Conservation (phyloP, 2,329 filamentous ascomycete genomes). For the Fusarium sp. region DNA sequence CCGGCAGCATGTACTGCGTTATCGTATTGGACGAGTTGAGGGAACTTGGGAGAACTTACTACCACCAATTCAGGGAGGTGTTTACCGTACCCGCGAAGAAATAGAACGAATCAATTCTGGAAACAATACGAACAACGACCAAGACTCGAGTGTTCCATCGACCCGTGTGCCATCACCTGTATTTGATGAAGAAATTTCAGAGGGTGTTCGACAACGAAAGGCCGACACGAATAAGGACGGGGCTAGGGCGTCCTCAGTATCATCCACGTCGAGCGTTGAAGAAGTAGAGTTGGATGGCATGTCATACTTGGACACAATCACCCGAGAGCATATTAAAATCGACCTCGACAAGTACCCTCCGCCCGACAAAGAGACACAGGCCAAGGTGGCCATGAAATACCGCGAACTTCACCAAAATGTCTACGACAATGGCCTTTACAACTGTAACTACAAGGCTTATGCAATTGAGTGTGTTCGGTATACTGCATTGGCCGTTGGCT, state of each 20-base stretch:
- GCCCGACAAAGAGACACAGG: constrained; percentile 79
- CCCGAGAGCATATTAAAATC: constrained; percentile 78
- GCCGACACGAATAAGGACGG: constrained; percentile 24
- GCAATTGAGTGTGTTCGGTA: constrained; percentile 81
- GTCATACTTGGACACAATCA: constrained; percentile 79
- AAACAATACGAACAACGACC: constrained; percentile 35
- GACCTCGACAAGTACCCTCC: constrained; percentile 86
- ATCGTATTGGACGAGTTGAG: constrained; percentile 85
- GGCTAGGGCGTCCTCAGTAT: constrained; percentile 64
- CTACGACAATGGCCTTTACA: constrained; percentile 79
- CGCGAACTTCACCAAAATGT: constrained; percentile 81
- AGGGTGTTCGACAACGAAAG: constrained; percentile 51
- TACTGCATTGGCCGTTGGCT: constrained; percentile 68
- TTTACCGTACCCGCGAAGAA: constrained; percentile 68
- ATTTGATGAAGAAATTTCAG: constrained; percentile 60
- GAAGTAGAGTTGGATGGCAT: constrained; percentile 63
- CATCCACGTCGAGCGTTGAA: constrained; percentile 69
- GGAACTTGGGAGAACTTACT: constrained; percentile 88
- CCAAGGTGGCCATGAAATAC: constrained; percentile 83
- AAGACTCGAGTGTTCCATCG: constrained; percentile 61
- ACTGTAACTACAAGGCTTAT: constrained; percentile 88
- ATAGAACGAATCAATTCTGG: constrained; percentile 49
- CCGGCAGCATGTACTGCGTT: constrained; percentile 80
- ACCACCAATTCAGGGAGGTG: constrained; percentile 91
- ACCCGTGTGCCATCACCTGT: constrained; percentile 67